Evolutionary conservation across 78 protist genomes (phyloP).

Genomic region (Dictyostelium firmibasis): DNA sequence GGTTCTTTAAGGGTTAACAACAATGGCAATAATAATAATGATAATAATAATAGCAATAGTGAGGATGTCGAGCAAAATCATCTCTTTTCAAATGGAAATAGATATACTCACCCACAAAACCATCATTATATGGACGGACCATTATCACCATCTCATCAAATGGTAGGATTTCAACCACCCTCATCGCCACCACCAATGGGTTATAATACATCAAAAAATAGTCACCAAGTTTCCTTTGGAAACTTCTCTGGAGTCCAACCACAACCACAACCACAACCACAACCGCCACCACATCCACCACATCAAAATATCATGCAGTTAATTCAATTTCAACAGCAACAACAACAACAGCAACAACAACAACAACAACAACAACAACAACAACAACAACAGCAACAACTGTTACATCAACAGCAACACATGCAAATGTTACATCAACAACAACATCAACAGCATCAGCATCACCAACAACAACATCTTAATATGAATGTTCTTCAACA

Average conservation of each 20-base stretch:
- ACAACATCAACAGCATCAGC: neutral
- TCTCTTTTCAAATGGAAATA: neutral
- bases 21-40: constrained; percentile 4
- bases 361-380: constrained; percentile 6
- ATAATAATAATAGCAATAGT: neutral
- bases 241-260: neutral
- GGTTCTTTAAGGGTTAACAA: neutral
- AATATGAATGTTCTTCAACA: neutral
- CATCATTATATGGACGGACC: neutral
- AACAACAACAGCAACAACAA: neutral
- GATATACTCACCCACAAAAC: neutral
- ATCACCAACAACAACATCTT: neutral
- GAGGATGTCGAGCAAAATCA: neutral
- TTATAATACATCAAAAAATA: neutral
- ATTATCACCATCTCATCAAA: neutral
- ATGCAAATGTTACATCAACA: neutral
- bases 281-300: neutral
- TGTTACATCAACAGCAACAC: neutral
- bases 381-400: neutral
- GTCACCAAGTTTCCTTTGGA: neutral
- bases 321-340: neutral
- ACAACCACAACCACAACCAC: neutral
- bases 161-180: neutral
- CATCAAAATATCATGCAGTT: neutral
- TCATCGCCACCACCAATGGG: neutral